Evolutionary conservation across 306 rosid genomes (phyloP).

Genomic region (Malus orientalis): DNA sequence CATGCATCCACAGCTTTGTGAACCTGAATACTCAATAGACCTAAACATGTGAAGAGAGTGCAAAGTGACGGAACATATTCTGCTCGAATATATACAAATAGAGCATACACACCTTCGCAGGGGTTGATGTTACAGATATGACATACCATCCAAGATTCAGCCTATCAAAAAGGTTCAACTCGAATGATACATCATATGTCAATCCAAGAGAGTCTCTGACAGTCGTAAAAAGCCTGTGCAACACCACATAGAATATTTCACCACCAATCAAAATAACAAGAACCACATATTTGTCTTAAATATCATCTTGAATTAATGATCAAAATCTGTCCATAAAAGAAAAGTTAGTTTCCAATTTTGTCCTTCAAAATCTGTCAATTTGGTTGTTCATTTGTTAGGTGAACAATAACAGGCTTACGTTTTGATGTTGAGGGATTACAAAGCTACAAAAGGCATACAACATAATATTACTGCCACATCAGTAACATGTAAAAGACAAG

Average conservation of each 20-base stretch:
- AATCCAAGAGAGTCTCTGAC: constrained; percentile 95
- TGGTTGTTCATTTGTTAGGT: neutral
- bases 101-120: constrained; percentile 65
- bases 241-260: constrained; percentile 15
- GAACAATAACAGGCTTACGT: neutral
- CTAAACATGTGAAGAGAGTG: constrained; percentile 16
- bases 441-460: neutral
- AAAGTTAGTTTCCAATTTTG: neutral
- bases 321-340: neutral
- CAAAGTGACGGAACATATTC: constrained; percentile 6
- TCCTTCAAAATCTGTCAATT: neutral
- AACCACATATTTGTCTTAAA: neutral
- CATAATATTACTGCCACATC: neutral
- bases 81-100: constrained; percentile 6
- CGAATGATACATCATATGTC: constrained; percentile 95
- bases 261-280: constrained; percentile 15
- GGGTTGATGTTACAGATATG: constrained; percentile 94
- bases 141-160: constrained; percentile 96
- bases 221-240: constrained; percentile 82
- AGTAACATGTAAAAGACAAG: too few relatives aligned
- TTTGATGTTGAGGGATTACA: neutral
- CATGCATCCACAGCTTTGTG: constrained; percentile 98
- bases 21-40: constrained; percentile 43
- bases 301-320: neutral
- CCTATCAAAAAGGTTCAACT: constrained; percentile 85